Evolutionary conservation across 441 rosid species (phyloP), one percentile per base, ranked within the genome.

Genomic region (Populus hybrid): DNA sequence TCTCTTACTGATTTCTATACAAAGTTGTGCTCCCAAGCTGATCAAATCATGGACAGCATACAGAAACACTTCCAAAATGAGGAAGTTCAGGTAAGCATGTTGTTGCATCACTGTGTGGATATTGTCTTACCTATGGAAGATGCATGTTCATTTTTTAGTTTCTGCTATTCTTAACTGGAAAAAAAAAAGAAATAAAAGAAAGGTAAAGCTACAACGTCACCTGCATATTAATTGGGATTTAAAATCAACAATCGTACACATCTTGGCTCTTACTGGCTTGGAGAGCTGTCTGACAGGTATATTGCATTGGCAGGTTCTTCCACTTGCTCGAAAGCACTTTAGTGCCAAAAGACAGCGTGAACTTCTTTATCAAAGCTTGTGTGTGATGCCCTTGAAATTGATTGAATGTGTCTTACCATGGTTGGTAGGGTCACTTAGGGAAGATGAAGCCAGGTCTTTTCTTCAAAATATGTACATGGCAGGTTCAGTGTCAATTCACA

Each of bases 371-470:
- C 88, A 89, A 81, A 92, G 97, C 83, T 76, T 92, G 45, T 89
- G 97, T 67, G 86, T 90, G 76, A 92, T 92, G 97, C 97, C 97
- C 14, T 75, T 92, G 87, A 92, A 88, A 84, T 81, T 92, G 82
- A 86, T 92, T 70, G 97, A 92, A 73, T 72, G 89, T 64, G 97
- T 92, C 74, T 85, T 92, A 64, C 97, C 97, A 73, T 92, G 97
- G 94, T 79, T 92, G 78, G 90, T 88, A 53, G 90, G 84, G 83
- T 81, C 87, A 24, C 77, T 89, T 53, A 86, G 83, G 73, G 91
- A 90, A 77, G 91, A 86, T 35, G 89, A 89, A 79, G 93, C 92
- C 74, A 82, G 80, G 77, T 83, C 83, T 66, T 89, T 90, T 81
- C 92, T 90, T 71, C 90, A 79, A 71, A 92, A 92, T 81, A 88